Evolutionary conservation across 345 rosid genomes (phyloP).

Genomic region (Kernera saxatilis): DNA sequence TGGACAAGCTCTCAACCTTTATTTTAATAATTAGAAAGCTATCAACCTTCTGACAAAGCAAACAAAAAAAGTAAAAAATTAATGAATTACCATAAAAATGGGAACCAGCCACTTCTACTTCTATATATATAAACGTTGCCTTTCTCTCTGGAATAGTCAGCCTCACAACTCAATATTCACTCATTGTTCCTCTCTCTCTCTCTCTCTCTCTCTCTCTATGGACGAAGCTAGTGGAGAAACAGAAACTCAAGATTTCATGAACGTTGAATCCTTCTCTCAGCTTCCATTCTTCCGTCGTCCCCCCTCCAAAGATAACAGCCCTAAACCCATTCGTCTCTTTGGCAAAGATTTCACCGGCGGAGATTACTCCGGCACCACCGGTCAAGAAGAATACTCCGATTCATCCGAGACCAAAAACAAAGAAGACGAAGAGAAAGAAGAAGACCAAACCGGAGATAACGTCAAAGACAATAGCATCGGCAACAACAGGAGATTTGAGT

Average conservation of each 20-base stretch:
- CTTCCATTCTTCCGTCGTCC: slow-evolving; percentile 71
- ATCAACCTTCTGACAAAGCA: slow-evolving; percentile 14
- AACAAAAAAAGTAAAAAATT: background rate
- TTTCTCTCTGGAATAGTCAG: slow-evolving; percentile 18
- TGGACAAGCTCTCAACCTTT: background rate
- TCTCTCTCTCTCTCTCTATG: slow-evolving; percentile 18
- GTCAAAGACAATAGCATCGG: slow-evolving; percentile 5
- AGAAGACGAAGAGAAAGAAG: background rate
- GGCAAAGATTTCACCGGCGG: slow-evolving; percentile 50
- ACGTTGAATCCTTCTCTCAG: slow-evolving; percentile 62
- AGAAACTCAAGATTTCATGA: slow-evolving; percentile 51
- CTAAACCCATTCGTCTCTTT: slow-evolving; percentile 52
- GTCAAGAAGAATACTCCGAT: slow-evolving; percentile 13
- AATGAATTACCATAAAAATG: slow-evolving; percentile 3
- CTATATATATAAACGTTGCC: slow-evolving; percentile 16
- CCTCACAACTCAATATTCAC: slow-evolving; percentile 2
- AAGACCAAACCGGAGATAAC: background rate
- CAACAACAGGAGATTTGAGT: slow-evolving; percentile 37
- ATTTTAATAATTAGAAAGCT: background rate
- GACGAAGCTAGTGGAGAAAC: slow-evolving; percentile 8
- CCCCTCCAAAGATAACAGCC: slow-evolving; percentile 36
- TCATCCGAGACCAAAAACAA: slow-evolving; percentile 11
- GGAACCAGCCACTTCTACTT: slow-evolving; percentile 5
- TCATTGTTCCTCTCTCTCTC: background rate
- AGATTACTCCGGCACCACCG: background rate